Conservation (phyloP, 352 stramenopile species). For the Aphanomyces astaci region DNA sequence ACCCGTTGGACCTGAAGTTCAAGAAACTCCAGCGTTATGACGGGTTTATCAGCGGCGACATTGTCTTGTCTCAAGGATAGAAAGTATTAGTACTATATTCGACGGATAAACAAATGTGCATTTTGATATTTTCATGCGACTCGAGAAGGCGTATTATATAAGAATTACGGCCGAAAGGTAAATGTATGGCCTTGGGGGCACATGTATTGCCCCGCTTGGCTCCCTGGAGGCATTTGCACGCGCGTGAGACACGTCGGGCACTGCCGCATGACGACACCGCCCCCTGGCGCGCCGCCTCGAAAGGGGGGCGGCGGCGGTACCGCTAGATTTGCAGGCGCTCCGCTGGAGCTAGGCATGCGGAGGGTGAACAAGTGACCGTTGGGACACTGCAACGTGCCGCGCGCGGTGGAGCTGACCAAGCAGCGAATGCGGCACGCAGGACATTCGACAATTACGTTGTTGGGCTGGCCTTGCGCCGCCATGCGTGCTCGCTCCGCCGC, state of each 20-base stretch:
- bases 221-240: slow-evolving; percentile 79
- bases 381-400: slow-evolving; percentile 62
- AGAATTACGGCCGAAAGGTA: slow-evolving; percentile 58
- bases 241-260: slow-evolving; percentile 82
- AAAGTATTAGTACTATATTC: no score
- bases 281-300: slow-evolving; percentile 25
- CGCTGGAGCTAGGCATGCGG: slow-evolving; percentile 40
- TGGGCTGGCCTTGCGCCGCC: slow-evolving; percentile 42
- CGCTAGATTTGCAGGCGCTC: slow-evolving; percentile 12
- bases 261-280: slow-evolving; percentile 66
- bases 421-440: slow-evolving; percentile 68
- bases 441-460: slow-evolving; percentile 69
- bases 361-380: slow-evolving; percentile 72
- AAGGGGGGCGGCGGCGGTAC: slow-evolving; percentile 18
- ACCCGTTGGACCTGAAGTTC: slow-evolving; percentile 63
- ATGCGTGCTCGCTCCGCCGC: slow-evolving; percentile 52
- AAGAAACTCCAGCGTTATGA: slow-evolving; percentile 65
- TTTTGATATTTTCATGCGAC: no score
- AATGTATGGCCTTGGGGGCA: slow-evolving; percentile 83
- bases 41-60: slow-evolving; percentile 64
- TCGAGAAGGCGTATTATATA: slow-evolving; percentile 8
- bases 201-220: slow-evolving; percentile 82
- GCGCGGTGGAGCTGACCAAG: slow-evolving; percentile 58
- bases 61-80: slow-evolving; percentile 51
- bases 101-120: no score